phyloP scores from a whole-genome alignment of 805 yeast species.

The Yamadazyma nakazawae region DNA sequence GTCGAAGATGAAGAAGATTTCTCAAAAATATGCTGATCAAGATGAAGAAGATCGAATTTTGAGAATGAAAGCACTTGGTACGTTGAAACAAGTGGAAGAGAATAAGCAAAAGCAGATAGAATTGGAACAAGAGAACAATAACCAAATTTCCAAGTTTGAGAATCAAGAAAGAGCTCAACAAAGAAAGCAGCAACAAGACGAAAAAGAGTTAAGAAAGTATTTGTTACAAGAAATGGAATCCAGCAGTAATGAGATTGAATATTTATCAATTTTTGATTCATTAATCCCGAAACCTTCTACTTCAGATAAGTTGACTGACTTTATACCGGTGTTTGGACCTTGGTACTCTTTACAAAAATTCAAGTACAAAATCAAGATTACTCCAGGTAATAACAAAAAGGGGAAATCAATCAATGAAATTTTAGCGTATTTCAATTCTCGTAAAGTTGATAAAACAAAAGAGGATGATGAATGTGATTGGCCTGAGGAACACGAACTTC shows the following conservation, averaged over 20 bases:
- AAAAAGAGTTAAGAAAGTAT: slow-evolving; percentile 44
- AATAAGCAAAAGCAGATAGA: slow-evolving; percentile 25
- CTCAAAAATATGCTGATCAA: slow-evolving; percentile 81
- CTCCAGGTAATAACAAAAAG: slow-evolving; percentile 77
- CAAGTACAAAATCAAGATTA: slow-evolving; percentile 79
- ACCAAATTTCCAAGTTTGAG: slow-evolving; percentile 20
- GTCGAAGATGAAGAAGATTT: slow-evolving; percentile 77
- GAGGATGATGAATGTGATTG: slow-evolving; percentile 58
- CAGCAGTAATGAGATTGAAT: slow-evolving; percentile 26
- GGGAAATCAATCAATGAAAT: slow-evolving; percentile 81
- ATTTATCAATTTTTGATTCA: slow-evolving; percentile 44
- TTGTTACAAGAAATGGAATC: slow-evolving; percentile 27
- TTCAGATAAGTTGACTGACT: slow-evolving; percentile 54
- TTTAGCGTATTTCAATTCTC: slow-evolving; percentile 50
- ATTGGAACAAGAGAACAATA: slow-evolving; percentile 26
- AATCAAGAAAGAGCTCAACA: slow-evolving; percentile 32
- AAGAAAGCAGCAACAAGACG: slow-evolving; percentile 44
- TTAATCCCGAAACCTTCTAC: slow-evolving; percentile 43
- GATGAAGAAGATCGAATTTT: slow-evolving; percentile 81
- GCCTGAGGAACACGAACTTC: slow-evolving; percentile 61
- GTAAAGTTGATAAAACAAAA: slow-evolving; percentile 44
- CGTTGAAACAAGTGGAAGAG: slow-evolving; percentile 54
- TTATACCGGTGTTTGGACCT: slow-evolving; percentile 89
- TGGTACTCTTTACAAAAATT: slow-evolving; percentile 75
- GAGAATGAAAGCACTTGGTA: slow-evolving; percentile 81